These are phyloP conservation scores for Globisporangium camurandrum DNA, from an alignment of 352 stramenopile species.

Conservation along the genomic window DNA sequence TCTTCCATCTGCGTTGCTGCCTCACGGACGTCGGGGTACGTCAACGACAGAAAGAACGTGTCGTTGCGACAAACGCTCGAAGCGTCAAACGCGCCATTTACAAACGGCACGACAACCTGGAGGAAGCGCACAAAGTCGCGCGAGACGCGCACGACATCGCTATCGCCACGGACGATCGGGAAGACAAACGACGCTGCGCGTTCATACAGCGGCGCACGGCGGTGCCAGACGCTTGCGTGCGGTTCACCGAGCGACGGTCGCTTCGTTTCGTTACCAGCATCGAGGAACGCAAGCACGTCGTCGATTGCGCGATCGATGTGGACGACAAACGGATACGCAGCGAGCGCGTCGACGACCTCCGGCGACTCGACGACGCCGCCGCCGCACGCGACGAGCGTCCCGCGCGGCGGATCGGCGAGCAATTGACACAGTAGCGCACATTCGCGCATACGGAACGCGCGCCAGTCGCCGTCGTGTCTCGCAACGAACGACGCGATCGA, in stretches of 20 bases:
- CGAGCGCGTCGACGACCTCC: conserved; percentile 49
- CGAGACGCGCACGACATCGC: conserved; percentile 46
- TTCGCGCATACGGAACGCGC: conserved; percentile 67
- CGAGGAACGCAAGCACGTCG: conserved; percentile 64
- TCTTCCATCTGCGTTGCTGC: conserved; percentile 35
- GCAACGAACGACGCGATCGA: conserved; percentile 67
- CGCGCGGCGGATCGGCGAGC: conserved; percentile 40
- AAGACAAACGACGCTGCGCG: conserved; percentile 54
- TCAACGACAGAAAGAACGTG: conserved; percentile 79
- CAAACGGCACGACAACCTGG: conserved; percentile 37
- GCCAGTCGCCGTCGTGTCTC: conserved; percentile 51
- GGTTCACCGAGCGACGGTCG: conserved; percentile 55
- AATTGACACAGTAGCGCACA: conserved; percentile 51
- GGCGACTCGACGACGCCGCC: conserved; percentile 77
- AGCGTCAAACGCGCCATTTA: conserved; percentile 45
- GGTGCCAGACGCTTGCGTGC: conserved; percentile 49
- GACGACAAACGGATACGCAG: conserved; percentile 61
- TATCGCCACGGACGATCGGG: conserved; percentile 43
- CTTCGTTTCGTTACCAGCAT: conserved; percentile 29
- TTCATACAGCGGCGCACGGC: conserved; percentile 48
- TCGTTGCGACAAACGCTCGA: conserved; percentile 32
- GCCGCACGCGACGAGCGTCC: conserved; percentile 78
- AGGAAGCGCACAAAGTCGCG: conserved; percentile 72
- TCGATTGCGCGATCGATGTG: conserved; percentile 61
- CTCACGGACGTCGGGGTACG: conserved; percentile 51